Evolutionary conservation across 1,139 yeast genomes (phyloP), one percentile per base, ranked within the genome.

Genomic region (Sugiyamaella xylanicola): DNA sequence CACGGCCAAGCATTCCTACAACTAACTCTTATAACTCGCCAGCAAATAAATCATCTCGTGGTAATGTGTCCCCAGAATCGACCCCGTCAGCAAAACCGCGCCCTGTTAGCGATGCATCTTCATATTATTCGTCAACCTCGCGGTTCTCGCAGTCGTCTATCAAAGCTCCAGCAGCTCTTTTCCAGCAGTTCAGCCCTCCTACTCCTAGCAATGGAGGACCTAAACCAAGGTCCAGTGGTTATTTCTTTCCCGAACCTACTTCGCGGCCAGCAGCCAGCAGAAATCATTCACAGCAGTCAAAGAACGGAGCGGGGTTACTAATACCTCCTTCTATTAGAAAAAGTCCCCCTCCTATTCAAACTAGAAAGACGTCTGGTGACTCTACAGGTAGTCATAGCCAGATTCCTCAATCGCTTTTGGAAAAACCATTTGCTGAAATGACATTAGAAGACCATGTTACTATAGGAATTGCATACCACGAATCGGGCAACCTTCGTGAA

Each of bases 401-500:
- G 8, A 41, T 50, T 15, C 53, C 43, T 27, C 53, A 20, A 22
- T 46, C 27, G 3, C 46, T 48, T 1, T 16, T 27, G n/a, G 48
- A 52, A 8, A 63, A 60, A 37, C 59, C 59, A 36, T 63, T 63
- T 53, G 58, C 63, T 43, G 63, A 63, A 21, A 61, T 69, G 61
- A 61, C 70, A 1, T 56, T 66, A 21, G 73, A 70, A 39, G 74
- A 79, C 13, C 75, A 84, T 56, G 79, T 82, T 0, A 69, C 77
- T 13, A 66, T 77, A 48, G 90, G 91, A 0, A 73, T 79, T 22
- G 77, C 79, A 39, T 73, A 83, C 43, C 76, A 88, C 56, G 77
- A 78, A 44, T 70, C 77, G 48, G 90, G 89, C 0, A 80, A 84
- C 56, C 79, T 83, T 51, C 77, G 85, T 40, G 93, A 86, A 62